Conservation (phyloP, 2,329 filamentous ascomycete genomes). For the Fusarium chaquense region DNA sequence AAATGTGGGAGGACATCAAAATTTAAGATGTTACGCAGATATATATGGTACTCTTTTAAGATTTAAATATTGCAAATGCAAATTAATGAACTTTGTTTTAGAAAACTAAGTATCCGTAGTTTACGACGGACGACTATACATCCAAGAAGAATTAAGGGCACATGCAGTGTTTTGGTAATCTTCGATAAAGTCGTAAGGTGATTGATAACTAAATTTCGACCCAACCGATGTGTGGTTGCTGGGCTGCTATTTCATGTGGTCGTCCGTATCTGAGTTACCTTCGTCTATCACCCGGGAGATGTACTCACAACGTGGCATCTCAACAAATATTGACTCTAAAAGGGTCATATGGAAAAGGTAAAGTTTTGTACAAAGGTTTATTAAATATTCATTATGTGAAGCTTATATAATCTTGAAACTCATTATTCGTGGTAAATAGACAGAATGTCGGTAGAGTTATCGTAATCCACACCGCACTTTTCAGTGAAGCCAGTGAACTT, state of each 20-base stretch:
- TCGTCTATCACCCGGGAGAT: too few species aligned
- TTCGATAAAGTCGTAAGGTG: neutral
- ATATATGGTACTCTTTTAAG: too few species aligned
- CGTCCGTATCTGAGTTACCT: neutral
- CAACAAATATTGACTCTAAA: too few species aligned
- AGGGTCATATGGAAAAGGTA: too few species aligned
- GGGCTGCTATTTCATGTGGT: neutral
- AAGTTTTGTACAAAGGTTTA: neutral
- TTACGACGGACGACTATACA: neutral
- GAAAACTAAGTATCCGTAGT: neutral
- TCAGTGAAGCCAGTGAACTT: slow-evolving; percentile 42
- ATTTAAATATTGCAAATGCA: too few species aligned
- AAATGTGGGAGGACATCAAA: neutral
- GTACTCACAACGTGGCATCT: neutral
- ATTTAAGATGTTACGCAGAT: neutral
- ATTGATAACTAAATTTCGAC: neutral
- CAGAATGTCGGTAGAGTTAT: slow-evolving; percentile 40
- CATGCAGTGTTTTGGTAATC: neutral
- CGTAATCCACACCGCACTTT: slow-evolving; percentile 41
- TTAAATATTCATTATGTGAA: slow-evolving; percentile 9
- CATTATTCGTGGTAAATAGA: slow-evolving; percentile 40
- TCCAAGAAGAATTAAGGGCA: neutral
- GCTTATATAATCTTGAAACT: neutral
- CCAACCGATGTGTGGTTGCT: neutral
- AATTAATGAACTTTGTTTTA: neutral